Evolutionary conservation across 805 yeast species (phyloP), one percentile per base, ranked within the genome.

Genomic region (Ogataea paraovalis): DNA sequence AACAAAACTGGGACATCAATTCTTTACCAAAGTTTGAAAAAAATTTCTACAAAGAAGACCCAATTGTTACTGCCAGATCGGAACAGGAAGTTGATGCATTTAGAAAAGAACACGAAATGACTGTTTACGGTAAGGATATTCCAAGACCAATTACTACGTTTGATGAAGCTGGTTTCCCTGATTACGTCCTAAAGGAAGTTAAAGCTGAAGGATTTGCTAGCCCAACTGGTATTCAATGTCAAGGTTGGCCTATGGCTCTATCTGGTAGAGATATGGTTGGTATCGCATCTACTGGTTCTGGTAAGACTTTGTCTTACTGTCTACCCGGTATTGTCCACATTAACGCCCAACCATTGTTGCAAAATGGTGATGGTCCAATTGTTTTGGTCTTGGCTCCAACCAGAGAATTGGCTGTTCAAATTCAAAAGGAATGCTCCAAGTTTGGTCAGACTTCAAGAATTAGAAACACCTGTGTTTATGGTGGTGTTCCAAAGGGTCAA

Each of bases 171-270:
- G 97, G 97, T 42, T 92, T 94, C 80, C 99, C 99, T 56, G 87
- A 82, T 60, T 91, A 92, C 67, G 97, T 92, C 40, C 77, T 94
- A 65, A 75, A 71, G 50, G 97, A 92, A 76, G 91, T 94, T 60
- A 80, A 86, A 71, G 83, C 83, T 50, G 90, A 87, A 72, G 98
- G 98, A 52, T 94, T 94, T 75, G 94, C 84, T 47, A 80, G 75
- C 56, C 99, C 99, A 61, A 94, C 99, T 48, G 90, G 89, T 57
- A 94, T 94, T 65, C 99, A 94, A 76, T 89, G 97, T 72, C 99
- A 94, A 76, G 99, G 99, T 76, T 94, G 99, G 99, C 99, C 99
- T 55, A 94, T 94, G 99, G 99, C 99, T 64, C 77, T 91, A 50
- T 83, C 92, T 61, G 99, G 99, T 76, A 88, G 98, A 75, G 98